These are phyloP conservation scores for Rubroshorea leprosula DNA, from an alignment of 345 rosid species.

Conservation along the genomic window DNA sequence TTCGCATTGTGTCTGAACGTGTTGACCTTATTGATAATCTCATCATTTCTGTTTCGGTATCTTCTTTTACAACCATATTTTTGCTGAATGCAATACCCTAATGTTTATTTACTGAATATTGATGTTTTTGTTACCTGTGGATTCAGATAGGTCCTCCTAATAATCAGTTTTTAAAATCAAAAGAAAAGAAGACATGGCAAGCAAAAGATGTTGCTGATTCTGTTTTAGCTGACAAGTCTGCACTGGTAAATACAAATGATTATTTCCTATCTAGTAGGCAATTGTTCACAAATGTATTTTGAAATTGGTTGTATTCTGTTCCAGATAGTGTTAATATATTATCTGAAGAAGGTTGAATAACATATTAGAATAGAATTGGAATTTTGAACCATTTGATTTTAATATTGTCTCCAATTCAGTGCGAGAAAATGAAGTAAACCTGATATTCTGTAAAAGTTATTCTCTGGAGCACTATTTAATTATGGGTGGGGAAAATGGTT, in stretches of 20 bases:
- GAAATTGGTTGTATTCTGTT: no score
- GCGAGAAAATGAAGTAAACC: no score
- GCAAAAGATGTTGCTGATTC: constrained; percentile 94
- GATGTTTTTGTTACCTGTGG: constrained; percentile 26
- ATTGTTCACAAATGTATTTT: no score
- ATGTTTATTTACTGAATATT: constrained; percentile 6
- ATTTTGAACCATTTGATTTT: no score
- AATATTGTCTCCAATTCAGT: no score
- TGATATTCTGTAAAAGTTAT: no score
- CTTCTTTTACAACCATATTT: constrained; percentile 13
- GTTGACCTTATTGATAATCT: constrained; percentile 83
- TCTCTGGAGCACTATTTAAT: no score
- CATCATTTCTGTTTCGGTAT: constrained; percentile 77
- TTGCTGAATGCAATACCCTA: background rate
- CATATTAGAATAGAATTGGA: no score
- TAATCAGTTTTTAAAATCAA: constrained; percentile 55
- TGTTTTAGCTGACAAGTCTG: constrained; percentile 86
- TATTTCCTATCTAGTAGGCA: no score
- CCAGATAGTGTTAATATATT: no score
- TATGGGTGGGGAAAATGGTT: background rate
- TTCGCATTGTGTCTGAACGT: constrained; percentile 85
- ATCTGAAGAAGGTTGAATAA: no score
- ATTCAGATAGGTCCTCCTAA: constrained; percentile 98
- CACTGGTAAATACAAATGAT: constrained; percentile 52
- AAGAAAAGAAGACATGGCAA: constrained; percentile 75